phyloP scores from a whole-genome alignment of 805 yeast genomes.

The Candida sithepensis region DNA sequence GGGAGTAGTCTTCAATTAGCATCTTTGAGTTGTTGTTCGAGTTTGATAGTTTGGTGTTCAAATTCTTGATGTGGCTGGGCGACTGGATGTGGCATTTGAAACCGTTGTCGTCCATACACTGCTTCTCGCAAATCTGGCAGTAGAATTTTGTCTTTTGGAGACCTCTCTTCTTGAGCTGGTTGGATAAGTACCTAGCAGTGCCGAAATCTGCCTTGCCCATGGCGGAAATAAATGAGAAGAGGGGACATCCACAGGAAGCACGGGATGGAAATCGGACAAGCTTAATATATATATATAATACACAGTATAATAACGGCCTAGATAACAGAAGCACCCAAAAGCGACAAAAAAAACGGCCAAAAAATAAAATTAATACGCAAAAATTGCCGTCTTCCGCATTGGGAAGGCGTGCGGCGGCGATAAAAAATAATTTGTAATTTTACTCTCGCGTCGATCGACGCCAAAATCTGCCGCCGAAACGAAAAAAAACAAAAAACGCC shows the following conservation, averaged over 20 bases:
- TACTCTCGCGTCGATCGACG: background rate
- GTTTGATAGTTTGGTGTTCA: slow-evolving; percentile 40
- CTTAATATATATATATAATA: too few relatives aligned
- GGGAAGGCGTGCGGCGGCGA: too few relatives aligned
- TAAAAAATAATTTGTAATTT: too few relatives aligned
- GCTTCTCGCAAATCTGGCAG: slow-evolving; percentile 89
- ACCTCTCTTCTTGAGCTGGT: slow-evolving; percentile 77
- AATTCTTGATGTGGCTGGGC: slow-evolving; percentile 67
- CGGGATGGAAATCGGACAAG: too few relatives aligned
- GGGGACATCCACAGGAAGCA: background rate
- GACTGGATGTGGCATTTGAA: slow-evolving; percentile 84
- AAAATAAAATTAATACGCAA: too few relatives aligned
- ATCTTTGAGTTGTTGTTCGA: slow-evolving; percentile 33
- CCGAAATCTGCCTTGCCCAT: slow-evolving; percentile 63
- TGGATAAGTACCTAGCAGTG: slow-evolving; percentile 67
- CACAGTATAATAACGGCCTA: too few relatives aligned
- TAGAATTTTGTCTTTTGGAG: slow-evolving; percentile 82
- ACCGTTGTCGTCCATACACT: slow-evolving; percentile 95
- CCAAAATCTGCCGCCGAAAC: background rate
- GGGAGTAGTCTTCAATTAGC: slow-evolving; percentile 53
- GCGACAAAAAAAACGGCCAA: background rate
- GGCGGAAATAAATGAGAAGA: background rate
- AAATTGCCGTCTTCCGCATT: too few relatives aligned
- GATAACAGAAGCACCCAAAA: background rate
- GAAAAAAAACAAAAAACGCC: background rate